Evolutionary conservation across 1,284 basidiomycete genomes (phyloP), one percentile per base, ranked within the genome.

Genomic region (Malassezia nana): DNA sequence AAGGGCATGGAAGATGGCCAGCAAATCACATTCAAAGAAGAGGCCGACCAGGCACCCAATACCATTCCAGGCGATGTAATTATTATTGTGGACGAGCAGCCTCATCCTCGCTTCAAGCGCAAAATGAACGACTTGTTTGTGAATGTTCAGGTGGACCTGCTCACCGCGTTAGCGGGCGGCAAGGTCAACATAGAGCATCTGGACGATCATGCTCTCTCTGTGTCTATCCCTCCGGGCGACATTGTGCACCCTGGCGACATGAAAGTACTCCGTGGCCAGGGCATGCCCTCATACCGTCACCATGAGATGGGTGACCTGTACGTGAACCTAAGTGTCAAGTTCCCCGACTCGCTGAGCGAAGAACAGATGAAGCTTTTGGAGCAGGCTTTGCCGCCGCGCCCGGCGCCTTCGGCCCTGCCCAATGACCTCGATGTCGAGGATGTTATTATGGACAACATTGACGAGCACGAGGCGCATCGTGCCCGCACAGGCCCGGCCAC

Each of bases 1-100:
- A 95, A 92, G 80, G 94, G 94, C 53, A 98, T 98, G 94, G 89
- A 89, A 78, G 85, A 86, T 53, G 94, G 94, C 28, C 90, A 96
- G 78, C 91, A 89, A 20, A 90, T 99, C 75, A 84, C 82, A 54
- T 99, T 98, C 78, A 77, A 81, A 55, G 92, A 94, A 55, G 94
- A 98, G 79, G 90, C 87, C 67, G 94, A 99, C 76, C 92, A 99
- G 76, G 83, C 88, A 6, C 92, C 94, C 5, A 84, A 81, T 31
- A 84, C 87, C 32, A 81, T 87, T 55, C 85, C 94, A 1, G 94
- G 94, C 64, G 94, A 99, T 66, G 94, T 99, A 16, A 82, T 96
- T 54, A 98, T 99, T 65, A 87, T 96, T 52, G 81, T 99, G 61
- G 91, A 98, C 75, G 92, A 95, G 78, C 92, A 90, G 77, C 83